Base-by-base conservation (phyloP, 805 yeast species). In the Naumovozyma baii region DNA sequence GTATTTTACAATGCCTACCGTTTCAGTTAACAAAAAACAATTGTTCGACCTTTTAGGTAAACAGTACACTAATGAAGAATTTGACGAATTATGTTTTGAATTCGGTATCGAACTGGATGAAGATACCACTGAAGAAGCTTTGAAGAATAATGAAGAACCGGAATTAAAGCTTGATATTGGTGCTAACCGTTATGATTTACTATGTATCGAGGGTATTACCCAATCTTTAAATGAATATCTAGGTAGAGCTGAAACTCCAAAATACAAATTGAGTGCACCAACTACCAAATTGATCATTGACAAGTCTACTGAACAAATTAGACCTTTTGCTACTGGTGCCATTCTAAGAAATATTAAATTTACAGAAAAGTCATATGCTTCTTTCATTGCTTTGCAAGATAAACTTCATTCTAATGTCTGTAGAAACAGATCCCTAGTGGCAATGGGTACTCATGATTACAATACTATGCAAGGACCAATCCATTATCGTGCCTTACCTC, bases 91-190 rank as follows among this genome's bases (percentile, higher is more conserved):
- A 51, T 92, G 97, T 69, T 92, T 92, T 69, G 94, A 90, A 58
- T 92, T 88, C 53, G 99, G 99, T 54, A 79, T 92, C 51, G 99
- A 92, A 69, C 74, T 92, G 46, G 99, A 92, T 62, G 99, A 94
- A 67, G 97, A 94, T 63, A 86, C 95, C 59, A 83, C 94, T 33
- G 85, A 82, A 41, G 66, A 62, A 50, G 66, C 66, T 28, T 44
- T 62, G 41, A 61, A 59, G 38, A 47, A 41, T 31, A 67, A 63
- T 31, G 80, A 82, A 49, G 76, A 73, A 61, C 96, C 99, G n/a
- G 94, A 90, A 65, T 73, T 85, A 55, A 92, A 92, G 68, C 86
- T 92, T 56, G 99, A 92, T 64, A 80, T 94, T 48, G 96, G 96
- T 42, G 99, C 99, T 46, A 92, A 92, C 68, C 83, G 99, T 72